A percentile compares a stretch with the other conserved stretches of the same genome.
These are phyloP conservation scores for Byssochlamys sp. DNA, from an alignment of 2,329 filamentous ascomycete species.

Conservation along the genomic window DNA sequence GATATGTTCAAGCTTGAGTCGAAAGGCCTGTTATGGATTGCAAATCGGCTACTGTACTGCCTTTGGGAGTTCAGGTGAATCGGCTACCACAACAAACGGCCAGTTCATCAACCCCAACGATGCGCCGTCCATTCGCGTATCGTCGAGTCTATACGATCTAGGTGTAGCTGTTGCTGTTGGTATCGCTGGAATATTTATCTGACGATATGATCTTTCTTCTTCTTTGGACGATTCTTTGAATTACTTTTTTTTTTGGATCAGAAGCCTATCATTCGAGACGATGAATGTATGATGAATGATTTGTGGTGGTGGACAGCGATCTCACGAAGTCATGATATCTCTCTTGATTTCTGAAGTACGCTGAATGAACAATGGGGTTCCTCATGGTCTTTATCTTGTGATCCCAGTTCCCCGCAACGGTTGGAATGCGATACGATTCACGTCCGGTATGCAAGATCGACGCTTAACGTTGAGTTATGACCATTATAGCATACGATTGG, in stretches of 20 bases:
- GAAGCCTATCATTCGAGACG: neutral
- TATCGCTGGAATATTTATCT: conserved; percentile 37
- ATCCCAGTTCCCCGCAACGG: neutral
- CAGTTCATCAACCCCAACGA: conserved; percentile 6
- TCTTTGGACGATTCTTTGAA: neutral
- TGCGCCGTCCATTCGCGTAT: conserved; percentile 18
- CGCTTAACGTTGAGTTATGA: neutral
- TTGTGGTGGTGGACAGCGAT: too few relatives aligned
- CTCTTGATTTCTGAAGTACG: neutral
- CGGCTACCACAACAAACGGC: conserved; percentile 7
- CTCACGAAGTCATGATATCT: neutral
- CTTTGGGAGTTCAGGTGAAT: conserved; percentile 21
- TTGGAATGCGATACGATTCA: neutral
- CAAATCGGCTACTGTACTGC: conserved; percentile 37
- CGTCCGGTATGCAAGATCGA: neutral
- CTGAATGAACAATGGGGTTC: neutral
- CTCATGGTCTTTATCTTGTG: neutral
- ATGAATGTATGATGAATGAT: neutral
- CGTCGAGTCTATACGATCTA: conserved; percentile 33
- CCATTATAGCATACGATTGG: neutral
- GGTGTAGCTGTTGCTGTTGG: conserved; percentile 36
- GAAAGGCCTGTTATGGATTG: conserved; percentile 40
- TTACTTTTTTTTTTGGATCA: neutral
- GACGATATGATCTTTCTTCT: conserved; percentile 9
- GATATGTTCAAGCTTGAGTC: conserved; percentile 39